Conservation (phyloP, 345 rosid species). For the Zanthoxylum bungeanum region DNA sequence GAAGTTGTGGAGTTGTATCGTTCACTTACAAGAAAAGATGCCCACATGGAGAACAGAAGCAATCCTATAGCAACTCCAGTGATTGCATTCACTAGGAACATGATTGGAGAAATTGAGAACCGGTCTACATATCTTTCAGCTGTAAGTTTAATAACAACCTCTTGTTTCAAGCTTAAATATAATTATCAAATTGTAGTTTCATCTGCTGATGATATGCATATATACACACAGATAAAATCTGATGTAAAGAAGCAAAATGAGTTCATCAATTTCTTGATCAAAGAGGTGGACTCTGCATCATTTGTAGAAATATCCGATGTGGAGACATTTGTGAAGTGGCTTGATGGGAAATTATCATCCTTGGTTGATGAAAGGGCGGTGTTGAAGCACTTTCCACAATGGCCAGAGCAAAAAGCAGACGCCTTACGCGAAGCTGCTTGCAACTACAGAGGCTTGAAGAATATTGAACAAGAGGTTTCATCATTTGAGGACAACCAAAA, state of each 20-base stretch:
- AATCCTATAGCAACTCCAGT: constrained; percentile 34
- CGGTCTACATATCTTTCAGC: constrained; percentile 84
- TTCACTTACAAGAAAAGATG: constrained; percentile 65
- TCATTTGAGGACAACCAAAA: constrained; percentile 61
- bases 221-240: constrained; percentile 76
- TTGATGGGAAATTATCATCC: constrained; percentile 71
- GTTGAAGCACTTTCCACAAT: constrained; percentile 80
- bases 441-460: constrained; percentile 59
- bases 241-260: constrained; percentile 76
- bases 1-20: constrained; percentile 86
- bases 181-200: background rate
- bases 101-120: constrained; percentile 98
- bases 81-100: constrained; percentile 47
- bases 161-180: background rate
- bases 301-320: constrained; percentile 66
- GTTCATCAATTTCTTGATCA: constrained; percentile 57
- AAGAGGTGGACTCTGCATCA: constrained; percentile 67
- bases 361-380: constrained; percentile 97
- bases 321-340: constrained; percentile 76
- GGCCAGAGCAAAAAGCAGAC: constrained; percentile 94
- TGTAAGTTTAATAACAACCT: constrained; percentile 47
- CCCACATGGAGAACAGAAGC: constrained; percentile 41
- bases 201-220: background rate
- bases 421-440: constrained; percentile 86
- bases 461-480: constrained; percentile 55